A percentile compares a stretch with the other conserved stretches of the same genome.
Evolutionary conservation across 805 yeast species (phyloP).

Genomic region (Hanseniaspora jakobsenii): DNA sequence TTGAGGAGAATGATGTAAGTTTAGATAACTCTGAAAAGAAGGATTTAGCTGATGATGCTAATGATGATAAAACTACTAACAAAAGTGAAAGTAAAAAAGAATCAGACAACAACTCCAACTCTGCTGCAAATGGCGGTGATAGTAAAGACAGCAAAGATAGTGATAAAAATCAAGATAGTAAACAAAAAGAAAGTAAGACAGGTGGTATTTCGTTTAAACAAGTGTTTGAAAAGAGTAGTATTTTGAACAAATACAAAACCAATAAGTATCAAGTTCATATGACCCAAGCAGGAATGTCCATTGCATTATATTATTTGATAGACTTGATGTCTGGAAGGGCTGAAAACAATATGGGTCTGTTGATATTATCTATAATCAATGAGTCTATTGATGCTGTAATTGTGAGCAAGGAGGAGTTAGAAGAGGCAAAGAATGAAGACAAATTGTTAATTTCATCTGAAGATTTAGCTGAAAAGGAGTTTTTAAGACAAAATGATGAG

Average conservation of each 20-base stretch:
- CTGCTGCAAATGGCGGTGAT: too few relatives aligned
- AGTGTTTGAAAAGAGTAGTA: constrained; percentile 4
- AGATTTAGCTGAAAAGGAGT: constrained; percentile 10
- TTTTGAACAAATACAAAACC: constrained; percentile 7
- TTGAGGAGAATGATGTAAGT: constrained; percentile 19
- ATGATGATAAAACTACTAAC: too few relatives aligned
- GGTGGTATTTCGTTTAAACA: too few relatives aligned
- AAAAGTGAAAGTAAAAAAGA: too few relatives aligned
- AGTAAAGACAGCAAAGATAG: too few relatives aligned
- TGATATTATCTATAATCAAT: constrained; percentile 73
- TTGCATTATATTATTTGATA: constrained; percentile 7
- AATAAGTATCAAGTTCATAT: constrained; percentile 14
- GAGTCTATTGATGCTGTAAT: constrained; percentile 53
- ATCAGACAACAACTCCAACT: too few relatives aligned
- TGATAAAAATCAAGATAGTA: too few relatives aligned
- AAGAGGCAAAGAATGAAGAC: constrained; percentile 18
- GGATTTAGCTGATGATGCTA: too few relatives aligned
- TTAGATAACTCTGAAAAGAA: too few relatives aligned
- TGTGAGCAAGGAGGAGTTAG: constrained; percentile 28
- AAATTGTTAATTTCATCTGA: constrained; percentile 13
- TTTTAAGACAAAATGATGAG: constrained; percentile 35
- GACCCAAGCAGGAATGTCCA: constrained; percentile 6
- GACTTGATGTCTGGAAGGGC: constrained; percentile 14
- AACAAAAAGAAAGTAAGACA: too few relatives aligned
- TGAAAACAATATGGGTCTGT: constrained; percentile 30